Base-by-base conservation (phyloP, 352 stramenopile genomes). In the Phytophthora fragariaefolia region DNA sequence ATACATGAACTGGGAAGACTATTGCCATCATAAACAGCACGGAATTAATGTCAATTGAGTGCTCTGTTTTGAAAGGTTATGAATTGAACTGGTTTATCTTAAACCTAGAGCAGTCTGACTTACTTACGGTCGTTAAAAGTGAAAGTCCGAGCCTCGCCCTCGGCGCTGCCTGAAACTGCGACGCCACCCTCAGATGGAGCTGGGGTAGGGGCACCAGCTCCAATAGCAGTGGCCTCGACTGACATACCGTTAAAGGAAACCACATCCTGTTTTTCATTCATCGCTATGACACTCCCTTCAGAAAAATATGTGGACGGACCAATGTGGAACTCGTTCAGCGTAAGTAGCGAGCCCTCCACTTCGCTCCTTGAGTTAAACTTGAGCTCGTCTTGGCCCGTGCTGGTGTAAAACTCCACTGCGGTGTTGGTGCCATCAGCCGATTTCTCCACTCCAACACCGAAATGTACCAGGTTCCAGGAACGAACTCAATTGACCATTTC, bases 381-480 rank as follows among this genome's bases (percentile, higher is more conserved):
- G 9, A 83, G 66, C 38, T 71, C 71, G 18, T 54, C 54, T 48
- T 72, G 52, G 48, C 71, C 76, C 51, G 69, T 68, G 57, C 76
- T 85, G 57, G 68, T 77, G 69, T 87, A 85, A 30, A 87, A 67
- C 56, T 72, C 76, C 47, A 85, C 22, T n/a, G 54, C 42, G 28
- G 58, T 69, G 51, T 58, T 63, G 28, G 55, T 59, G 13, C 42
- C 69, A 48, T 73, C 43, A 10, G 59, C 59, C 26, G 61, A 66
- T 45, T 74, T 75, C 61, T 64, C 73, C 17, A 87, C 57, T 0
- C 64, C 74, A 46, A 87, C 73, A 5, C 72, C 76, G 43, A 85
- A 56, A 85, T 87, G 74, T 84, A 85, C 79, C 79, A 87, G 24
- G 76, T 87, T 13, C 69, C 71, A 15, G 62, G 53, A 32, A 68